Conservation (phyloP, 331 rosid species). For the Acacia concinna region DNA sequence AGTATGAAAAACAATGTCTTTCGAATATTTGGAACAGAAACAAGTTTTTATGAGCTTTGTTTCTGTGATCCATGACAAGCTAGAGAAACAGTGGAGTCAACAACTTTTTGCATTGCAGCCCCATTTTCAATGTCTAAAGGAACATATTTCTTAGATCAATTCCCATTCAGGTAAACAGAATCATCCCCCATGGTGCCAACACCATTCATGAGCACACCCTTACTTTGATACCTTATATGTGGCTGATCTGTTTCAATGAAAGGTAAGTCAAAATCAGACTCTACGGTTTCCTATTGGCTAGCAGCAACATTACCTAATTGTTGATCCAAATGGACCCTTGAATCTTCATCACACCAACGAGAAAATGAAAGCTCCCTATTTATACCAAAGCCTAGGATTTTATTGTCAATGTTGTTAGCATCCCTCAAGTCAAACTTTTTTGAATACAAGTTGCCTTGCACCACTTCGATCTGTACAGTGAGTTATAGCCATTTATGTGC, state of each 20-base stretch:
- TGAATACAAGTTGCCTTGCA: constrained; percentile 49
- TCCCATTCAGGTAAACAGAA: constrained; percentile 44
- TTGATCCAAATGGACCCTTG: constrained; percentile 42
- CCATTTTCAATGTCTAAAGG: constrained; percentile 68
- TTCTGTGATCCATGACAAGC: constrained; percentile 40
- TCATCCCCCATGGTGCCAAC: constrained; percentile 52
- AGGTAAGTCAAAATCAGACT: constrained; percentile 63
- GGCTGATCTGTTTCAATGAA: constrained; percentile 46
- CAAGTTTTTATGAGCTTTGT: constrained; percentile 40
- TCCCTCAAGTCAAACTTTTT: constrained; percentile 39
- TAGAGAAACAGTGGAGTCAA: constrained; percentile 34
- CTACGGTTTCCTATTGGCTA: constrained; percentile 41
- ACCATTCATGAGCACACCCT: constrained; percentile 49
- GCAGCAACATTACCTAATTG: constrained; percentile 41
- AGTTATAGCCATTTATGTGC: constrained; percentile 38
- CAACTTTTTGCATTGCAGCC: constrained; percentile 41
- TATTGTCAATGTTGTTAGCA: constrained; percentile 29
- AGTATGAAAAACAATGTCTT: constrained; percentile 81
- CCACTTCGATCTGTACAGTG: constrained; percentile 35
- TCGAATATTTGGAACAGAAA: constrained; percentile 53
- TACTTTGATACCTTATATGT: constrained; percentile 41
- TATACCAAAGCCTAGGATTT: constrained; percentile 44
- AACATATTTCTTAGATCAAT: constrained; percentile 51
- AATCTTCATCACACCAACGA: constrained; percentile 66
- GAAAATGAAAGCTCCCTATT: constrained; percentile 74